phyloP scores from a whole-genome alignment of 495 filamentous ascomycete species.

The Tuber indicum region DNA sequence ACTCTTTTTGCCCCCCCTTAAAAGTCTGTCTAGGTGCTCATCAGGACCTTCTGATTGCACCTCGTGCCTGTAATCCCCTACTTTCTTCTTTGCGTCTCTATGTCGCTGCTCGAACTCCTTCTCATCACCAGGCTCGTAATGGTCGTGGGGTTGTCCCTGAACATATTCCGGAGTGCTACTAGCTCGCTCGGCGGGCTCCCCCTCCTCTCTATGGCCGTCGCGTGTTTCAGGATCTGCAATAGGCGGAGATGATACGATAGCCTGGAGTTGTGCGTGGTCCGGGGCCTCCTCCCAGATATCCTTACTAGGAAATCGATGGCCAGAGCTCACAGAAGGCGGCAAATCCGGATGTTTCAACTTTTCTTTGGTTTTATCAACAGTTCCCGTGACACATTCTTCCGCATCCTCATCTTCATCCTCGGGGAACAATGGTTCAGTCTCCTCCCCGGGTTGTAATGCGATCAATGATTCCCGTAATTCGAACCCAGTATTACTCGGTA shows the following conservation, averaged over 20 bases:
- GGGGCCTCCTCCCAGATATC: slow-evolving; percentile 98
- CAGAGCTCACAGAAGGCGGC: slow-evolving; percentile 44
- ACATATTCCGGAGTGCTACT: slow-evolving; percentile 24
- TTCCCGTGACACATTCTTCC: slow-evolving; percentile 40
- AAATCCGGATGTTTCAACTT: slow-evolving; percentile 59
- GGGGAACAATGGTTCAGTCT: slow-evolving; percentile 91
- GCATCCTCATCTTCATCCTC: slow-evolving; percentile 65
- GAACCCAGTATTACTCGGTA: slow-evolving; percentile 12
- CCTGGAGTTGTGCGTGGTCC: slow-evolving; percentile 71
- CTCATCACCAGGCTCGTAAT: slow-evolving; percentile 45
- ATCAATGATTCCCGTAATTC: slow-evolving; percentile 35
- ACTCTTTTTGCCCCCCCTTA: slow-evolving; percentile 46
- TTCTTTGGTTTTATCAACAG: slow-evolving; percentile 42
- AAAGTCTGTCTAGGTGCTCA: slow-evolving; percentile 44
- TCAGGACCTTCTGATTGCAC: slow-evolving; percentile 35
- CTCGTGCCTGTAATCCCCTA: slow-evolving; percentile 33
- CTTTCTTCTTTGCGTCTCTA: slow-evolving; percentile 45
- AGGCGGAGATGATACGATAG: slow-evolving; percentile 73
- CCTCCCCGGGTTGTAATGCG: slow-evolving; percentile 81
- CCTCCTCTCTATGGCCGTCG: slow-evolving; percentile 48
- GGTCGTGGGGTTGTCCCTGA: slow-evolving; percentile 35
- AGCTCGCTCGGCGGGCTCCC: slow-evolving; percentile 46
- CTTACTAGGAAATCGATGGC: slow-evolving; percentile 78
- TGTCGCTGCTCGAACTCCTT: slow-evolving; percentile 41
- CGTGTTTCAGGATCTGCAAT: slow-evolving; percentile 52